phyloP scores from a whole-genome alignment of 768 basidiomycete species.

The Suillus cothurnatus region DNA sequence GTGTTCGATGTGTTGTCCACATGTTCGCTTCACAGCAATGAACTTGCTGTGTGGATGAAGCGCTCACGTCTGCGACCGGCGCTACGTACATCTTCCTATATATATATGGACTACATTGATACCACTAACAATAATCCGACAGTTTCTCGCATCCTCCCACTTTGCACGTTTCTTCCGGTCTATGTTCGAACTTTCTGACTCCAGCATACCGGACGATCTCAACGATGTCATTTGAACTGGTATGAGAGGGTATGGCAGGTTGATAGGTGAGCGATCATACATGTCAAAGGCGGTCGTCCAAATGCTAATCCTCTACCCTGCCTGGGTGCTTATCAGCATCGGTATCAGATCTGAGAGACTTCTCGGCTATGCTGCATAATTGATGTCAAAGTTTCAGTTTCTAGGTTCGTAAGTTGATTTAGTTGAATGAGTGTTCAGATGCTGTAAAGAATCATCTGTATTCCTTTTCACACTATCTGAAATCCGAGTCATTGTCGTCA shows the following conservation, averaged over 20 bases:
- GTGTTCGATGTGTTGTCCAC: fast-evolving
- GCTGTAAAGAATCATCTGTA: no score
- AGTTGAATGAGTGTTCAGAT: constrained; percentile 5
- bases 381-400: no score
- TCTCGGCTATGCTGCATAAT: not conserved
- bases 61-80: not conserved
- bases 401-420: no score
- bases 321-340: not conserved
- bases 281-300: not conserved
- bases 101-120: not conserved
- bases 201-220: not conserved
- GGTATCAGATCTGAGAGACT: not conserved
- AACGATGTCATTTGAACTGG: not conserved
- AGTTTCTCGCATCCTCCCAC: not conserved
- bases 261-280: not conserved
- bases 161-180: not conserved
- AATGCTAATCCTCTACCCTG: not conserved
- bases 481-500: not conserved
- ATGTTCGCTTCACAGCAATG: not conserved
- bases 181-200: not conserved
- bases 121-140: not conserved
- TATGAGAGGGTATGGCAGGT: not conserved
- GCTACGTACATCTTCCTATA: not conserved
- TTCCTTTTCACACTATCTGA: not conserved
- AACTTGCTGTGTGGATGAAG: not conserved